Conservation (phyloP, 768 basidiomycete genomes). For the Hygrophorus pudorinus region DNA sequence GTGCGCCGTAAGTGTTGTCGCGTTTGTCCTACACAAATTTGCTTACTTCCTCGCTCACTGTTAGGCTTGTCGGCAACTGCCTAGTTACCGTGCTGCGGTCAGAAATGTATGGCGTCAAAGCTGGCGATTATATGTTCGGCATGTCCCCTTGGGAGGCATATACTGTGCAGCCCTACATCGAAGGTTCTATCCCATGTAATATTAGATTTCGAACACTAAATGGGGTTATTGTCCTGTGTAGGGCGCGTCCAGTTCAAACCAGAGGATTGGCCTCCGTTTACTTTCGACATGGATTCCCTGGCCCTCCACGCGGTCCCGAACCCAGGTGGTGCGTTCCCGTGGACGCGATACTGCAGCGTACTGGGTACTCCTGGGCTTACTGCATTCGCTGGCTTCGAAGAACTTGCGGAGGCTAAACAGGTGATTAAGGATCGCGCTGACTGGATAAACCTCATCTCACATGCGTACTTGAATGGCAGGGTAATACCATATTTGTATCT, state of each 20-base stretch:
- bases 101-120: slow-evolving; percentile 18
- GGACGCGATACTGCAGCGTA: slow-evolving; percentile 11
- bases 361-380: slow-evolving; percentile 20
- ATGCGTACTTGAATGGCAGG: slow-evolving; percentile 5
- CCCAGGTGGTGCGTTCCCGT: slow-evolving; percentile 15
- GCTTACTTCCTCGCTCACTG: too few relatives aligned
- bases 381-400: slow-evolving; percentile 19
- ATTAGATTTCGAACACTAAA: not conserved
- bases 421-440: slow-evolving; percentile 1
- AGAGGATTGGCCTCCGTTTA: slow-evolving; percentile 10
- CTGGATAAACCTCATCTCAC: too few relatives aligned
- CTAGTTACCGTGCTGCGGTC: slow-evolving; percentile 25
- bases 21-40: too few relatives aligned
- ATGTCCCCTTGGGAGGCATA: slow-evolving; percentile 16
- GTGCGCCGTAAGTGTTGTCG: slow-evolving; percentile 11
- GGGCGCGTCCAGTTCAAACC: slow-evolving; percentile 11
- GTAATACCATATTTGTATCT: slow-evolving; percentile 16
- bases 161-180: slow-evolving; percentile 13
- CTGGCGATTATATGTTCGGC: slow-evolving; percentile 23
- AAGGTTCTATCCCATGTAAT: slow-evolving; percentile 5
- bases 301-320: slow-evolving; percentile 13
- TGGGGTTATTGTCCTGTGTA: not conserved
- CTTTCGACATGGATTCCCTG: slow-evolving; percentile 16
- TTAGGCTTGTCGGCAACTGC: slow-evolving; percentile 10
- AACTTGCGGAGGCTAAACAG: slow-evolving; percentile 11